Evolutionary conservation across 2,329 filamentous ascomycete genomes (phyloP), one percentile per base, ranked within the genome.

Genomic region (Aspergillus caelatus): DNA sequence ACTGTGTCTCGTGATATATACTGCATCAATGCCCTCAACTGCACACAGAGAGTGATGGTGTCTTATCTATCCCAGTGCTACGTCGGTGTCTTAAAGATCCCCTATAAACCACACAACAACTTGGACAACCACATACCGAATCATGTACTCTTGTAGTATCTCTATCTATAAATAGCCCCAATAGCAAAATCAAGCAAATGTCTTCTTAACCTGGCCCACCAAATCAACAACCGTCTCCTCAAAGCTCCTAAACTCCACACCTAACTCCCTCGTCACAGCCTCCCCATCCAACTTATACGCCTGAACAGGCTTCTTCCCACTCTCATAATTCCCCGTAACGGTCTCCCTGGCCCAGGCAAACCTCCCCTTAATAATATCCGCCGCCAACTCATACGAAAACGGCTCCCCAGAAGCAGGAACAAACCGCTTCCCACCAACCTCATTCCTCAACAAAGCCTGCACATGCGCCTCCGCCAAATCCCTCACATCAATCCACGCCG

Each of bases 381-480:
- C 63, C 30, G 79, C 82, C 3, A 80, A 54, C 0, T 73, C 78
- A 67, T 84, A 84, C 0, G 80, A 80, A 60, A 84, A 85, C 21
- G 72, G 70, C 64, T 84, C 79, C 0, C 79, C 77, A 0, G 79
- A 74, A 0, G 78, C 75, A 21, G 78, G 72, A 0, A 75, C 72
- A 64, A 76, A 83, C 46, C 82, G 67, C 64, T 77, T 65, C 41
- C 66, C 66, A 2, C 63, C 60, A 7, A 67, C 78, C 1, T 75
- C 75, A 0, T 67, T 68, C 4, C 67, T 69, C 12, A 82, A 28
- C 7, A 82, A 67, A 0, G 82, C 80, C 57, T 78, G 73, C 0
- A 81, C 76, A 65, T 83, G 82, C 2, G 78, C 80, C 14, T 67
- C 59, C 0, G 82, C 81, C 5, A 84, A 69, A 63, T 83, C 81